A percentile compares a stretch with the other conserved stretches of the same genome.
Conservation (phyloP, 2,329 filamentous ascomycete genomes). For the Ophiostoma montium region DNA sequence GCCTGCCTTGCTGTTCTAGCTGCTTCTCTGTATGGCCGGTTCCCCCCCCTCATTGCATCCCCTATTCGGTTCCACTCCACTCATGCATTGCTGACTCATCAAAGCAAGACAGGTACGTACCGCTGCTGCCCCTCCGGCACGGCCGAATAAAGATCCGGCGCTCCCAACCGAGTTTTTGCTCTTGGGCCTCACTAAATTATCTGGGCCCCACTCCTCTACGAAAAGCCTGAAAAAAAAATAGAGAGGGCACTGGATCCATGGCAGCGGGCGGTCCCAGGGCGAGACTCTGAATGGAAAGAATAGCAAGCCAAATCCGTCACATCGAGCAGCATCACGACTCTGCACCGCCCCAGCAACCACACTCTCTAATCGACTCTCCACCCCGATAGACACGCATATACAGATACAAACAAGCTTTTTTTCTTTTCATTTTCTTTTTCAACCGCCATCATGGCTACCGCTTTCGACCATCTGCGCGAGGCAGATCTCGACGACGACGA, state of each 20-base stretch:
- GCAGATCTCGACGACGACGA: slow-evolving; percentile 77
- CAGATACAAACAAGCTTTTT: neutral
- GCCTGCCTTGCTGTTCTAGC: slow-evolving; percentile 1
- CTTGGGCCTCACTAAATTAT: neutral
- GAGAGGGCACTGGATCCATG: no score
- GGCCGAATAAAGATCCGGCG: neutral
- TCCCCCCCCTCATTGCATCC: neutral
- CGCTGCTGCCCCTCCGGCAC: neutral
- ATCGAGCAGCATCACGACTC: neutral
- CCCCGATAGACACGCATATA: neutral
- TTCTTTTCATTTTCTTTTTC: neutral
- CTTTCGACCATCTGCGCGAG: slow-evolving; percentile 84
- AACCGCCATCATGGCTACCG: slow-evolving; percentile 64
- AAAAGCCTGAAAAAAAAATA: neutral
- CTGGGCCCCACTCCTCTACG: neutral
- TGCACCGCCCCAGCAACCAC: neutral
- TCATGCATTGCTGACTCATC: neutral
- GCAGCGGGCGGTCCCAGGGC: neutral
- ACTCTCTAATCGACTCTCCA: neutral
- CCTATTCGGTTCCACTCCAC: neutral
- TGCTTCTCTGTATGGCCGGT: neutral
- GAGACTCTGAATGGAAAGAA: neutral
- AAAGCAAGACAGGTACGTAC: neutral
- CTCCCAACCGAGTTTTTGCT: neutral
- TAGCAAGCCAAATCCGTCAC: neutral